Conservation (phyloP, 2,329 filamentous ascomycete species). For the Alternaria brassicicola region DNA sequence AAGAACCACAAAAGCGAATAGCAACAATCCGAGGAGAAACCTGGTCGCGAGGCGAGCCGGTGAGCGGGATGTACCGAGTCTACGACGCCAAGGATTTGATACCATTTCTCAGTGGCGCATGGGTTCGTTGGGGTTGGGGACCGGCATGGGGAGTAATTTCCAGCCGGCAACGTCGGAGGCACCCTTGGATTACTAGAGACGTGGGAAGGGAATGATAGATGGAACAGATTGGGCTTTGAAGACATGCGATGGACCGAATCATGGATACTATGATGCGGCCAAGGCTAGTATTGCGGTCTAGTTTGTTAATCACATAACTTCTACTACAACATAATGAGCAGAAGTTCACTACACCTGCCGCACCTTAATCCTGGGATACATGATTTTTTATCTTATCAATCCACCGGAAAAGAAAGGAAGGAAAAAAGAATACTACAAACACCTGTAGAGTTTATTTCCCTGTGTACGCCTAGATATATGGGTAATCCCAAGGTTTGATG, state of each 20-base stretch:
- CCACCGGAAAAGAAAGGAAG: not conserved
- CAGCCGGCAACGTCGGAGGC: not conserved
- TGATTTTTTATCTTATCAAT: no score
- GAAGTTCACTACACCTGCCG: not conserved
- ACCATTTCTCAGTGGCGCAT: not conserved
- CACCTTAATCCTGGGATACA: no score
- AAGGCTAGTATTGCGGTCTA: not conserved
- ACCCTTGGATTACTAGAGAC: not conserved
- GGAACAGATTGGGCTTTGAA: not conserved
- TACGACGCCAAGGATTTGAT: not conserved
- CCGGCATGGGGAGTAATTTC: not conserved
- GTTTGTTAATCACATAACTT: not conserved
- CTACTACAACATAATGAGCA: not conserved
- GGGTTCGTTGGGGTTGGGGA: not conserved
- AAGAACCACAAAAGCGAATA: not conserved
- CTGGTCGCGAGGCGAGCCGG: not conserved
- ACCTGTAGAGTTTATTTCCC: no score
- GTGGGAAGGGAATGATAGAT: not conserved
- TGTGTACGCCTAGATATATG: no score
- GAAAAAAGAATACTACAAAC: not conserved
- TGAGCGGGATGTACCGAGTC: not conserved
- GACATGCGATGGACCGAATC: not conserved
- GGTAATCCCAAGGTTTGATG: no score
- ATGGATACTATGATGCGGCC: not conserved
- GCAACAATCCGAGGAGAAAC: not conserved